Evolutionary conservation across 148 eudicot genomes (phyloP), one percentile per base, ranked within the genome.

Genomic region (Nepenthes gracilis): DNA sequence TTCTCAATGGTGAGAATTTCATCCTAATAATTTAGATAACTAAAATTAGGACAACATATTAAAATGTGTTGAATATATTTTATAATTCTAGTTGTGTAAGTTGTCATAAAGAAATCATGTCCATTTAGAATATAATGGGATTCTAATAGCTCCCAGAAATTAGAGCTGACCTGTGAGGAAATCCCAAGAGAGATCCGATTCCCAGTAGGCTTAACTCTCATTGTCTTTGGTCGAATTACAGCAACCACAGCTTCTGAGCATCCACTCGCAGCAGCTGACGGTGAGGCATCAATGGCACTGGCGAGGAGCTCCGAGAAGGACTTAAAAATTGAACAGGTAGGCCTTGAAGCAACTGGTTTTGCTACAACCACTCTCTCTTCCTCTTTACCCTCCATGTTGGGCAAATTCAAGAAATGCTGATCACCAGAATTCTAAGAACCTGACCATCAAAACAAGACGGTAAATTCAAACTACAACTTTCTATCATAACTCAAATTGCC

Each of bases 291-390:
- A n/a, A 77, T 69, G 63, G 78, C 82, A 63, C 78, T 80, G 59
- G 84, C 69, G 47, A 83, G 78, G 38, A 88, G 77, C 67, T 80
- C 85, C 0, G 97, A 83, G 69, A 87, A 87, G 45, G 88, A 73
- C 63, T 66, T 66, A 40, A 75, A 86, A 47, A 55, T 70, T 59
- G 92, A 73, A 62, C 68, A 59, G 2, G 72, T 70, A 37, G 98
- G 98, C 74, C 87, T 82, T 60, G 88, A 82, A 63, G 98, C 87
- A 40, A 92, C 83, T 5, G 98, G 98, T 76, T 84, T 92, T 50
- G 80, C 71, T 60, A 92, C 73, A 8, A 78, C 80, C 38, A 67
- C 67, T 74, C 73, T 83, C 36, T 84, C 88, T 9, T 63, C 60
- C 54, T 79, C 87, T 38, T 83, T 79, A 33, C 79, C 43, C 71